Base-by-base conservation (phyloP, 2,329 filamentous ascomycete genomes). In the Pseudogymnoascus sp. region DNA sequence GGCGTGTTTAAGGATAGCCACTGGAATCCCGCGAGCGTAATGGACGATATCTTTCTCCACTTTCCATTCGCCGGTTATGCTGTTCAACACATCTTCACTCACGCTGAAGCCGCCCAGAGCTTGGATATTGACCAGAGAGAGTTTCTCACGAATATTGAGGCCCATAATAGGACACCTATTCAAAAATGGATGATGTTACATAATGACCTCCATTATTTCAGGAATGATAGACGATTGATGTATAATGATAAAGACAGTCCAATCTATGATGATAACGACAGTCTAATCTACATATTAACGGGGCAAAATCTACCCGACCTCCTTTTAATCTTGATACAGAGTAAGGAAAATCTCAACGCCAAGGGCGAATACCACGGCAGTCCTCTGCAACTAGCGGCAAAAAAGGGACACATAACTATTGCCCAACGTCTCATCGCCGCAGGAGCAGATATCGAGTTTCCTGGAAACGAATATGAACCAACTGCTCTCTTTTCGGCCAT, bases 31-130 rank as follows among this genome's bases (percentile, higher is more conserved):
- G 4, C 27, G 29, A 67, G 68, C 33, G 21, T 31, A 18, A 2
- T 2, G 0, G 0, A 66, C 48, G 13, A 39, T 58, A 63, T 64
- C 4, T 45, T 55, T 37, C 9, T 61, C 7, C 64, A 60, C 4
- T 77, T 73, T 59, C 75, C 78, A 1, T 80, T 83, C 35, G 67
- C 82, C 2, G 62, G 74, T 31, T 80, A 80, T 65, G 73, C 78
- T 5, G 67, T 71, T 8, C 64, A 67, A 5, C 68, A 77, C 35
- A 45, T 79, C 9, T 66, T 80, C 1, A 64, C 68, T 58, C 78
- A 80, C 60, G 73, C 77, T 4, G 65, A 79, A 52, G 27, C n/a
- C 36, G 75, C 77, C 60, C 65, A 69, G 59, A 62, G 62, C 5
- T 31, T 1, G 2, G n/a, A 4, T 18, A 31, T 52, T 3, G 4